These are phyloP conservation scores for Moesziomyces parantarcticus DNA, from an alignment of 1,284 basidiomycete genomes.

Conservation along the genomic window DNA sequence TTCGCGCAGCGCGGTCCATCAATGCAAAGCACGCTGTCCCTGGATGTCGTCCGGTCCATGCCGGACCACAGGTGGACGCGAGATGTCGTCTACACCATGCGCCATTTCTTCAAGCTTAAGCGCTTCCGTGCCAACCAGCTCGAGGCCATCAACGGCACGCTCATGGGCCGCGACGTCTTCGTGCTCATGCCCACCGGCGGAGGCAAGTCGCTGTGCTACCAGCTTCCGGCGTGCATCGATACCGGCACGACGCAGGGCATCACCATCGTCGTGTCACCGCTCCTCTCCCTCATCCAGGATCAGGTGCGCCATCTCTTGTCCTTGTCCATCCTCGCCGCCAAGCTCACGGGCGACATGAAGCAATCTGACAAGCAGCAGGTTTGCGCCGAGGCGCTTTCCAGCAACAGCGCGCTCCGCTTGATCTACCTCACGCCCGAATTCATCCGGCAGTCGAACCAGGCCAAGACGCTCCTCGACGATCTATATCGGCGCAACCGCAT, in stretches of 20 bases:
- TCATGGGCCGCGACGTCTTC: constrained; percentile 87
- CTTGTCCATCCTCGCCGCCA: constrained; percentile 78
- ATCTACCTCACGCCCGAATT: constrained; percentile 96
- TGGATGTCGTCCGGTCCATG: constrained; percentile 3
- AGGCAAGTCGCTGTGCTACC: constrained; percentile 78
- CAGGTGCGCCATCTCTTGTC: constrained; percentile 80
- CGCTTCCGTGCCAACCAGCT: constrained; percentile 86
- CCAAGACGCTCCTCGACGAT: constrained; percentile 74
- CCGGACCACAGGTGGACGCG: constrained; percentile 70
- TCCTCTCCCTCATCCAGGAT: constrained; percentile 89
- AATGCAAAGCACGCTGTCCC: constrained; percentile 15
- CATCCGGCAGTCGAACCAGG: constrained; percentile 61
- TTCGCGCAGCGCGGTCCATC: constrained; percentile 33
- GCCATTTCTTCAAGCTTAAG: constrained; percentile 76
- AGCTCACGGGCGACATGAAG: constrained; percentile 76
- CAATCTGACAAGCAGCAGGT: constrained; percentile 68
- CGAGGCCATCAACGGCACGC: constrained; percentile 83
- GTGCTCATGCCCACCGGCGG: constrained; percentile 97
- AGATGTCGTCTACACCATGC: constrained; percentile 77
- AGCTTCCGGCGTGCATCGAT: constrained; percentile 83
- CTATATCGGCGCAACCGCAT: constrained; percentile 75
- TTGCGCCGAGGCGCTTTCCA: constrained; percentile 70
- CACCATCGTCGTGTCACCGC: constrained; percentile 89
- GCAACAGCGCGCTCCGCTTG: constrained; percentile 71
- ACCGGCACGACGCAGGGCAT: constrained; percentile 80